Evolutionary conservation across 176 grass and related monocot genomes (phyloP).

Genomic region (Triticum dicoccoides): DNA sequence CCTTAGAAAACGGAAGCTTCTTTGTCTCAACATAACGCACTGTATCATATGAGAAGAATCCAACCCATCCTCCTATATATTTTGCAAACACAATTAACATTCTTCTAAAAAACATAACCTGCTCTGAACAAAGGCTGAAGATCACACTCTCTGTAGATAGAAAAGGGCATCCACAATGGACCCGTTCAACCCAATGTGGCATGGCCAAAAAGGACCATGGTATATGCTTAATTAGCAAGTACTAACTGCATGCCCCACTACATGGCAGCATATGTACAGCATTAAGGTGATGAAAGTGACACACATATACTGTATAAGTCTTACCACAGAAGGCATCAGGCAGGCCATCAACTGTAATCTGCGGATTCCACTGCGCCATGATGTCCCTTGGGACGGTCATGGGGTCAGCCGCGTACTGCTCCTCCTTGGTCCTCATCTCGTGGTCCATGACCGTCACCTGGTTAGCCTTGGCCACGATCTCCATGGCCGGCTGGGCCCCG

Average conservation of each 20-base stretch:
- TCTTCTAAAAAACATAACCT: background rate
- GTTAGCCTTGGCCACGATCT: constrained; percentile 80
- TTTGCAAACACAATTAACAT: background rate
- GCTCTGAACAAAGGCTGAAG: background rate
- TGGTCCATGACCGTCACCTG: constrained; percentile 66
- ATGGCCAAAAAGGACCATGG: background rate
- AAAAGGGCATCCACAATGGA: background rate
- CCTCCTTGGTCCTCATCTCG: constrained; percentile 51
- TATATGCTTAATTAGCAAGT: background rate
- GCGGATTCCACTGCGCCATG: constrained; percentile 73
- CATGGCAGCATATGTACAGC: too few relatives aligned
- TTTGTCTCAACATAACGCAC: constrained; percentile 92
- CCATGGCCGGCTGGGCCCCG: constrained; percentile 76
- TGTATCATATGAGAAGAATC: constrained; percentile 93
- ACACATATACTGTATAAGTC: background rate
- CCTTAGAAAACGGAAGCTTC: constrained; percentile 76
- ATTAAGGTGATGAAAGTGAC: background rate
- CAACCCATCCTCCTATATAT: constrained; percentile 85
- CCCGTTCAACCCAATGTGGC: background rate
- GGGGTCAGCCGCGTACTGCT: constrained; percentile 56
- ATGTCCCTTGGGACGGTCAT: constrained; percentile 73
- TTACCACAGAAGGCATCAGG: constrained; percentile 88
- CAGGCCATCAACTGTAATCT: constrained; percentile 44
- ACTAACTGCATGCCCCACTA: background rate
- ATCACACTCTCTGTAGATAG: background rate